Evolutionary conservation across 306 rosid species (phyloP), one percentile per base, ranked within the genome.

Genomic region (Vicia villosa): DNA sequence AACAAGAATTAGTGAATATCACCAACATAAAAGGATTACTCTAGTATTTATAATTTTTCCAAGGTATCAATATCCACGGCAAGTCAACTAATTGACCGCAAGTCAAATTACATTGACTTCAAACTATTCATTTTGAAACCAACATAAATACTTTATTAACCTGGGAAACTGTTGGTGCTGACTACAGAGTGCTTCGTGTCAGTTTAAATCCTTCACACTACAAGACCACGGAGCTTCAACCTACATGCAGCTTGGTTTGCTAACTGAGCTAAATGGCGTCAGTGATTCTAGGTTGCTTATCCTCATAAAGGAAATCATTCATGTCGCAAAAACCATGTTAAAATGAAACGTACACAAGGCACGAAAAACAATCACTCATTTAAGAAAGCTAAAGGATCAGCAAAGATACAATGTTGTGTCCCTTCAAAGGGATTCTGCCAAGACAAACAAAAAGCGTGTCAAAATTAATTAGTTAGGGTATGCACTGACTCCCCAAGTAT

Each of bases 371-470:
- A 58, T 47, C 51, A 47, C 34, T 30, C 63, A 15, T 69, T 7
- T 11, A 62, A 42, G 66, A 51, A 60, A 63, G 66, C 32, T 6
- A 20, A 65, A 64, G 58, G 50, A 73, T 42, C 34, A 5, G 47
- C 13, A 45, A 32, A 66, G 21, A 66, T 5, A 36, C 21, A 66
- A 6, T n/a, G 6, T 20, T 21, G 16, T 40, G 19, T 43, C 45
- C 7, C 17, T 49, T 50, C 47, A 24, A 28, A 63, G 14, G 15
- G 69, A 63, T 69, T 63, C 11, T 36, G 7, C 34, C 55, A 9
- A 42, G 24, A 62, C 49, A 79, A 69, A 50, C 67, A 57, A 42
- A 22, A 22, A 49, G 72, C 38, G 28, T 58, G 28, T 40, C 16
- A 24, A 10, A 49, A 11, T 49, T 47, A 28, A 40, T 22, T 30